Evolutionary conservation across 129 eudicot genomes (phyloP).

Genomic region (Deinandra increscens): DNA sequence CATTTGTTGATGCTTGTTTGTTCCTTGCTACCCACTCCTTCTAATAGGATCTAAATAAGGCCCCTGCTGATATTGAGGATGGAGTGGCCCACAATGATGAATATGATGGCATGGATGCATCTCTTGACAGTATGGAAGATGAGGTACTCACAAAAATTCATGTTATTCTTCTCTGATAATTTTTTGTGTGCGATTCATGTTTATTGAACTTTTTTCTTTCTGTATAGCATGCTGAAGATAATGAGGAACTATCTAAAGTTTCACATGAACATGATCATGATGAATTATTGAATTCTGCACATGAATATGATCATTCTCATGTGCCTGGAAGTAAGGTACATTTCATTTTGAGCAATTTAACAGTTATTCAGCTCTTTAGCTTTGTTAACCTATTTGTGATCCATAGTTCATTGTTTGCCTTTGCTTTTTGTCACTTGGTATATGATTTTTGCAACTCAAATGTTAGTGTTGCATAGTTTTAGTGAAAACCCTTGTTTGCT

Average conservation of each 20-base stretch:
- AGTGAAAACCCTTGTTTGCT: not conserved
- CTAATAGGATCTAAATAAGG: slow-evolving; percentile 47
- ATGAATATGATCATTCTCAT: slow-evolving; percentile 37
- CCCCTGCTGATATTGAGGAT: slow-evolving; percentile 31
- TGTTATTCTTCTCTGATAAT: slow-evolving; percentile 11
- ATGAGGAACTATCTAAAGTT: slow-evolving; percentile 37
- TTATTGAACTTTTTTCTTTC: slow-evolving; percentile 13
- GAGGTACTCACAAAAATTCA: slow-evolving; percentile 32
- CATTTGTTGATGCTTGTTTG: slow-evolving; percentile 17
- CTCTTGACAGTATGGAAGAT: slow-evolving; percentile 34
- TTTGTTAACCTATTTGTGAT: slow-evolving; percentile 9
- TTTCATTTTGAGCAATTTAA: not conserved
- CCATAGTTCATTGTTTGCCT: slow-evolving; percentile 10
- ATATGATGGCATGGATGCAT: slow-evolving; percentile 33
- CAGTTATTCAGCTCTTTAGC: slow-evolving; percentile 9
- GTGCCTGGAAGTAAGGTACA: slow-evolving; percentile 44
- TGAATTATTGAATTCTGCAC: slow-evolving; percentile 36
- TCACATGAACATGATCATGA: slow-evolving; percentile 37
- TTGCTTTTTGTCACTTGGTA: not conserved
- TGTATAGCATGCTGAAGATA: slow-evolving; percentile 39
- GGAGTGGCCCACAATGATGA: slow-evolving; percentile 37
- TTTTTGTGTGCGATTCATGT: slow-evolving; percentile 11
- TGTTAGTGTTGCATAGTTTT: not conserved
- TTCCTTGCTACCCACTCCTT: slow-evolving; percentile 7
- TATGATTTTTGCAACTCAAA: not conserved